A percentile compares a stretch with the other conserved stretches of the same genome.
These are phyloP conservation scores for Exophiala aquamarina DNA, from an alignment of 2,329 filamentous ascomycete genomes.

Conservation along the genomic window DNA sequence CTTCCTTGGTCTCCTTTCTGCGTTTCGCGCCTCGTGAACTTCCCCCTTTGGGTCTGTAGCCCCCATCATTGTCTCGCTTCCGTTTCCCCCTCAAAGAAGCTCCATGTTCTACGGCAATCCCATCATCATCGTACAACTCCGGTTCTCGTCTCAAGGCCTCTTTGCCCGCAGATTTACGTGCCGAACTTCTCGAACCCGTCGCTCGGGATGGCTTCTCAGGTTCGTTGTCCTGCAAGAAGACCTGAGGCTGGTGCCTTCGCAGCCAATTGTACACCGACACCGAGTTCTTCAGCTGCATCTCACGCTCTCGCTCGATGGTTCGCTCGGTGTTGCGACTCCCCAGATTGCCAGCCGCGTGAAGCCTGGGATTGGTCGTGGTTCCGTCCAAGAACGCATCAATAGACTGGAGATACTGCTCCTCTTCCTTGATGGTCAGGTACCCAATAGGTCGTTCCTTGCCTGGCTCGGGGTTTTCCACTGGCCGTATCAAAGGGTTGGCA, in stretches of 20 bases:
- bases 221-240: conserved; percentile 77
- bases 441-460: conserved; percentile 33
- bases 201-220: conserved; percentile 43
- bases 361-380: conserved; percentile 13
- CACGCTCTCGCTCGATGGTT: conserved; percentile 55
- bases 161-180: conserved; percentile 35
- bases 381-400: conserved; percentile 38
- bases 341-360: conserved; percentile 42
- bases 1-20: conserved; percentile 35
- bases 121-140: conserved; percentile 45
- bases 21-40: conserved; percentile 38
- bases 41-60: conserved; percentile 48
- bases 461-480: conserved; percentile 6
- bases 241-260: conserved; percentile 76
- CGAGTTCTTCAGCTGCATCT: conserved; percentile 69
- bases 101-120: conserved; percentile 36
- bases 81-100: conserved; percentile 31
- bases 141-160: conserved; percentile 33
- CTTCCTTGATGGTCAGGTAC: conserved; percentile 45
- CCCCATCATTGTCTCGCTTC: conserved; percentile 49
- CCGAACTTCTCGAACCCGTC: conserved; percentile 42
- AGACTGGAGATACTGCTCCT: conserved; percentile 43
- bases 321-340: conserved; percentile 44
- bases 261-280: conserved; percentile 97
- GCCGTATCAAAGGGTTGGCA: conserved; percentile 4